Evolutionary conservation across 345 rosid species (phyloP).

Genomic region (Salix purpurea): DNA sequence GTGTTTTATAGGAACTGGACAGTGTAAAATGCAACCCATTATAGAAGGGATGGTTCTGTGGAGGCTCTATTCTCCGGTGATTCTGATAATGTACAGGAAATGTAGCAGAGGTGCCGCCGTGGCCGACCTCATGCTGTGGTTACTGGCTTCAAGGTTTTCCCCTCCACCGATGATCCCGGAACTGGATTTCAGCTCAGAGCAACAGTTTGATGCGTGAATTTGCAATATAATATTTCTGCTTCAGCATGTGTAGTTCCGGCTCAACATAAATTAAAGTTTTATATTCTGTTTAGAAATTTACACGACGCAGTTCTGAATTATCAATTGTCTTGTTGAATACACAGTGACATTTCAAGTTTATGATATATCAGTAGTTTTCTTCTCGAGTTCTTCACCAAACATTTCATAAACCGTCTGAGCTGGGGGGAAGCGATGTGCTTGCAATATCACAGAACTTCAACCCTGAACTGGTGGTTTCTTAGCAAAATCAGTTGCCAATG

Average conservation of each 20-base stretch:
- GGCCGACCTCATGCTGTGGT: slow-evolving; percentile 80
- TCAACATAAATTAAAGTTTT: not conserved
- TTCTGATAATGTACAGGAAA: slow-evolving; percentile 54
- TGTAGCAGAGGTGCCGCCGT: slow-evolving; percentile 84
- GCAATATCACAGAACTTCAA: not conserved
- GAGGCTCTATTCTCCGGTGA: slow-evolving; percentile 83
- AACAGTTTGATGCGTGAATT: slow-evolving; percentile 44
- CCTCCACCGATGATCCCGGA: slow-evolving; percentile 65
- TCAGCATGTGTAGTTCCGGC: slow-evolving; percentile 9
- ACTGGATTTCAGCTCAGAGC: slow-evolving; percentile 51
- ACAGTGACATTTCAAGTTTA: not conserved
- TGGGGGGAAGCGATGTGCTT: not conserved
- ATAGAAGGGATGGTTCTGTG: slow-evolving; percentile 78
- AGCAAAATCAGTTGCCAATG: not conserved
- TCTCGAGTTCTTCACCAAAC: not conserved
- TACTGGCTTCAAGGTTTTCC: slow-evolving; percentile 66
- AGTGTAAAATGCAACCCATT: slow-evolving; percentile 59
- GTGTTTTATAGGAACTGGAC: slow-evolving; percentile 92
- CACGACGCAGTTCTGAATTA: not conserved
- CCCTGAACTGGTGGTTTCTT: not conserved
- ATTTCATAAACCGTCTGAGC: not conserved
- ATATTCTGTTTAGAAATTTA: not conserved
- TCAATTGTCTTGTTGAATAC: slow-evolving; percentile 1
- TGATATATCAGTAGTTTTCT: not conserved
- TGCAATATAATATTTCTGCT: slow-evolving; percentile 2